These are phyloP conservation scores for Botryosphaeria agaves DNA, from an alignment of 2,329 filamentous ascomycete species.

Conservation along the genomic window DNA sequence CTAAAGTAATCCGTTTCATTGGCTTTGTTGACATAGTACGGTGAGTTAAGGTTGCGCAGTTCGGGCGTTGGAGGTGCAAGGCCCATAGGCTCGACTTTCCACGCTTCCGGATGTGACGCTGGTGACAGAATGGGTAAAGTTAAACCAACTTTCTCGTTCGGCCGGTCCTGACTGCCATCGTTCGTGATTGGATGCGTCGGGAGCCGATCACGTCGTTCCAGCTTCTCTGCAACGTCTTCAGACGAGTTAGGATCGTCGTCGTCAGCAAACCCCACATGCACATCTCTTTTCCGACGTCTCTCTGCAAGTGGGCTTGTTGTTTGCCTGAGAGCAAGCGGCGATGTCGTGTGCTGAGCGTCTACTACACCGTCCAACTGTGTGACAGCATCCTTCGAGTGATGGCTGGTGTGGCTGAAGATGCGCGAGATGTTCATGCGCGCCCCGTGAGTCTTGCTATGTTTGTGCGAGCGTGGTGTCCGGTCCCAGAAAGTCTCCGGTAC, in stretches of 20 bases:
- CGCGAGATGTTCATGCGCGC: slow-evolving; percentile 12
- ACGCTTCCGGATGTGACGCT: slow-evolving; percentile 2
- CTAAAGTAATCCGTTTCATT: slow-evolving; percentile 11
- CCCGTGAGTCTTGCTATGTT: slow-evolving; percentile 11
- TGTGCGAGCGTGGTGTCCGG: slow-evolving; percentile 45
- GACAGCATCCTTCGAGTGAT: slow-evolving; percentile 2
- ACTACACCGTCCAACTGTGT: neutral
- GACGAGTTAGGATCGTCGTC: neutral
- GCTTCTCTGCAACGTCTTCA: neutral
- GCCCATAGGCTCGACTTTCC: slow-evolving; percentile 7
- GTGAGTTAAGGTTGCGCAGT: slow-evolving; percentile 21
- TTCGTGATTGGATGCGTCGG: neutral
- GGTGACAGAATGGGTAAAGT: neutral
- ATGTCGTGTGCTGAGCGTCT: neutral
- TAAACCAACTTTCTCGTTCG: neutral
- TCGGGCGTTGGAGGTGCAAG: slow-evolving; percentile 11
- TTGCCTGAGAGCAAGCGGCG: neutral
- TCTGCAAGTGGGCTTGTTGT: slow-evolving; percentile 1
- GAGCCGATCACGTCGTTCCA: too few species aligned
- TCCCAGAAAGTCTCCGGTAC: slow-evolving; percentile 97
- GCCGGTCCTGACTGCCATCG: slow-evolving; percentile 2
- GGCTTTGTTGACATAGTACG: slow-evolving; percentile 13
- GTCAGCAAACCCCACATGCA: slow-evolving; percentile 1
- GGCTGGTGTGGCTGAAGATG: slow-evolving; percentile 8
- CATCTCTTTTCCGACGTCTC: slow-evolving; percentile 1